These are phyloP conservation scores for Trametes elegans DNA, from an alignment of 768 basidiomycete species.

Conservation along the genomic window DNA sequence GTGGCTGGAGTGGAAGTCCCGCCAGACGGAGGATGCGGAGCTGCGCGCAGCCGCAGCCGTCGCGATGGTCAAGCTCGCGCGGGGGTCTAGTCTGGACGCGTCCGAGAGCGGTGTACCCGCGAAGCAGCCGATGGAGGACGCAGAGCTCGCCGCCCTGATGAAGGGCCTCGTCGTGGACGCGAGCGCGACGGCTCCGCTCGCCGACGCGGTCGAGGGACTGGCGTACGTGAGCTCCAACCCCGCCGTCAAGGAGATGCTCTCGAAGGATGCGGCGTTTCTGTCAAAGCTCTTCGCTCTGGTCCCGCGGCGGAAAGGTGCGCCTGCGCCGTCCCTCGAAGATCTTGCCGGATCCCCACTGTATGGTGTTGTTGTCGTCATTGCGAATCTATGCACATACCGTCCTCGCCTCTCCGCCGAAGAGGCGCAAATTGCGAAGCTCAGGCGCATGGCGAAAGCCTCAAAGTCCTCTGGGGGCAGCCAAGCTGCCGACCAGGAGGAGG, in stretches of 20 bases:
- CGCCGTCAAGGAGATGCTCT: slow-evolving; percentile 58
- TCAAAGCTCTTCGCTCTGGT: slow-evolving; percentile 54
- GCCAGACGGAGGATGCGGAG: slow-evolving; percentile 41
- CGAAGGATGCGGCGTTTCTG: slow-evolving; percentile 53
- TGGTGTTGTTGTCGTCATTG: slow-evolving; percentile 72
- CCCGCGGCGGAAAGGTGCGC: slow-evolving; percentile 44
- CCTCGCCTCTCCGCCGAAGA: slow-evolving; percentile 79
- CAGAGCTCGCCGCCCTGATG: slow-evolving; percentile 52
- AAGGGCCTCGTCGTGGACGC: slow-evolving; percentile 50
- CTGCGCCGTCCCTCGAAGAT: slow-evolving; percentile 22
- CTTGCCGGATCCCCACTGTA: slow-evolving; percentile 61
- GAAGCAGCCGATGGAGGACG: slow-evolving; percentile 34
- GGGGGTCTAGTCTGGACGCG: slow-evolving; percentile 50
- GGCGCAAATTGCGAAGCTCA: slow-evolving; percentile 75
- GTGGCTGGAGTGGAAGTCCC: slow-evolving; percentile 68
- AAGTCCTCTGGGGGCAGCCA: slow-evolving; percentile 17
- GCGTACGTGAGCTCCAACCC: slow-evolving; percentile 77
- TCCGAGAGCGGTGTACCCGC: slow-evolving; percentile 30
- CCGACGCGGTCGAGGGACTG: slow-evolving; percentile 78
- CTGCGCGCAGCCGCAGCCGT: slow-evolving; percentile 66
- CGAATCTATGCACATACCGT: slow-evolving; percentile 71
- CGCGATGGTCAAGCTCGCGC: slow-evolving; percentile 75
- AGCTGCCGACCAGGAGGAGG: slow-evolving; percentile 4
- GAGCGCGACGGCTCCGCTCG: slow-evolving; percentile 41
- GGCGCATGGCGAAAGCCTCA: slow-evolving; percentile 63